phyloP scores from a whole-genome alignment of 768 basidiomycete genomes.

The Russula vinacea region DNA sequence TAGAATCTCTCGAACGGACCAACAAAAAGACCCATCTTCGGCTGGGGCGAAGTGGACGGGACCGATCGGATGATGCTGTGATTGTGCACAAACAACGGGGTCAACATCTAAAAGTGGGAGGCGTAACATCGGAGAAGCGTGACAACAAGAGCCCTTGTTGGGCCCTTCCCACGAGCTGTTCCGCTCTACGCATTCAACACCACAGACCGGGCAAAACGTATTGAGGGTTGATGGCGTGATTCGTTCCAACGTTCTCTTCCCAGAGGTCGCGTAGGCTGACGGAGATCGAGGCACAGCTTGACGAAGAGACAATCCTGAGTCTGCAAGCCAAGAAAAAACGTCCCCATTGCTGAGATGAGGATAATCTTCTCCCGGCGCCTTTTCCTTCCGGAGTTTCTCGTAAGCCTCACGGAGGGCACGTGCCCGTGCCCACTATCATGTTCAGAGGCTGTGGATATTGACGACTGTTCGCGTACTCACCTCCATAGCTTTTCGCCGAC shows the following conservation, averaged over 20 bases:
- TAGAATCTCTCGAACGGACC: constrained; percentile 31
- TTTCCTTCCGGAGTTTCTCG: constrained; percentile 32
- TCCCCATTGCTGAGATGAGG: constrained; percentile 41
- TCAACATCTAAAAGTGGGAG: constrained; percentile 23
- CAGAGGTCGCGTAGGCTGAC: constrained; percentile 10
- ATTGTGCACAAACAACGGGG: neutral
- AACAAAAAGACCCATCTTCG: neutral
- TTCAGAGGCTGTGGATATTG: constrained; percentile 7
- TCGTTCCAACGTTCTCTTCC: constrained; percentile 9
- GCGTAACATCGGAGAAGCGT: constrained; percentile 6
- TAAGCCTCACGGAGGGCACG: constrained; percentile 43
- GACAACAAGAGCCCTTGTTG: neutral
- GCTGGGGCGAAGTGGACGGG: neutral
- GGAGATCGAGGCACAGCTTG: constrained; percentile 27
- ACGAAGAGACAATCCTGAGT: constrained; percentile 42
- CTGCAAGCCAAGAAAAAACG: constrained; percentile 46
- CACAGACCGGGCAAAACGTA: constrained; percentile 23
- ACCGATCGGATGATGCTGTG: constrained; percentile 7
- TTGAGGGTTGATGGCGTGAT: constrained; percentile 9
- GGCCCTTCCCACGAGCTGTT: constrained; percentile 15
- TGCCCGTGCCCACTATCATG: constrained; percentile 45
- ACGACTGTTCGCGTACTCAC: constrained; percentile 39
- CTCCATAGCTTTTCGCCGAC: constrained; percentile 50
- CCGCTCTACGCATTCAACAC: constrained; percentile 4
- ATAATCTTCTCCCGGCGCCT: constrained; percentile 29